Evolutionary conservation across 345 rosid species (phyloP).

Genomic region (Luvunga scandens): DNA sequence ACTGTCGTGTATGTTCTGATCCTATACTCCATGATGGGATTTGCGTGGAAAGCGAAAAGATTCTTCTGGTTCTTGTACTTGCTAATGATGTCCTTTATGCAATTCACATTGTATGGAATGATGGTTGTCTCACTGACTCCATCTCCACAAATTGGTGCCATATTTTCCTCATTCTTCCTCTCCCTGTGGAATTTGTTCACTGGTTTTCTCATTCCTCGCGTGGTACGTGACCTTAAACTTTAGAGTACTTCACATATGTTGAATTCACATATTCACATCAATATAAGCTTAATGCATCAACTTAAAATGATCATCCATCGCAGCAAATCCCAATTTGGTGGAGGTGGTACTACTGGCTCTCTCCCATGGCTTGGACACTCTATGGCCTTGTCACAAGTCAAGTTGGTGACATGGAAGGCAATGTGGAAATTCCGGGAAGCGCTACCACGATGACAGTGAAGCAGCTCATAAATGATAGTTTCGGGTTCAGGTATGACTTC

Average conservation of each 20-base stretch:
- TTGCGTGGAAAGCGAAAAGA: slow-evolving; percentile 49
- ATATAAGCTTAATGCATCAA: no score
- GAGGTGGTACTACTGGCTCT: slow-evolving; percentile 92
- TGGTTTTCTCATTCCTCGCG: slow-evolving; percentile 69
- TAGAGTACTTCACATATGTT: background rate
- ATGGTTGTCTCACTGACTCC: slow-evolving; percentile 79
- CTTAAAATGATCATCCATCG: background rate
- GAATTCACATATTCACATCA: no score
- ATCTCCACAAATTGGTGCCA: slow-evolving; percentile 61
- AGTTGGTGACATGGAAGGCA: slow-evolving; percentile 48
- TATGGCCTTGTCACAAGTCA: slow-evolving; percentile 78
- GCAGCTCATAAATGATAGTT: slow-evolving; percentile 36
- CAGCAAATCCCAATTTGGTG: slow-evolving; percentile 88
- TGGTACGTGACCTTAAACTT: slow-evolving; percentile 31
- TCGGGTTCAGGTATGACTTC: slow-evolving; percentile 56
- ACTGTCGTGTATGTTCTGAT: slow-evolving; percentile 44
- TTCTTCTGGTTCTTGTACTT: slow-evolving; percentile 63
- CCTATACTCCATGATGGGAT: slow-evolving; percentile 76
- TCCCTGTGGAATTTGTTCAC: slow-evolving; percentile 87
- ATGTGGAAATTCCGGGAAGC: slow-evolving; percentile 29
- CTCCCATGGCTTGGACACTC: slow-evolving; percentile 78
- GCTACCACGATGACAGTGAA: slow-evolving; percentile 23
- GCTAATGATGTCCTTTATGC: slow-evolving; percentile 42
- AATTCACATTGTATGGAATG: slow-evolving; percentile 83
- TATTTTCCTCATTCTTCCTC: slow-evolving; percentile 66